Evolutionary conservation across 176 grass and related monocot genomes (phyloP).

Genomic region (Alopecurus myosuroides): DNA sequence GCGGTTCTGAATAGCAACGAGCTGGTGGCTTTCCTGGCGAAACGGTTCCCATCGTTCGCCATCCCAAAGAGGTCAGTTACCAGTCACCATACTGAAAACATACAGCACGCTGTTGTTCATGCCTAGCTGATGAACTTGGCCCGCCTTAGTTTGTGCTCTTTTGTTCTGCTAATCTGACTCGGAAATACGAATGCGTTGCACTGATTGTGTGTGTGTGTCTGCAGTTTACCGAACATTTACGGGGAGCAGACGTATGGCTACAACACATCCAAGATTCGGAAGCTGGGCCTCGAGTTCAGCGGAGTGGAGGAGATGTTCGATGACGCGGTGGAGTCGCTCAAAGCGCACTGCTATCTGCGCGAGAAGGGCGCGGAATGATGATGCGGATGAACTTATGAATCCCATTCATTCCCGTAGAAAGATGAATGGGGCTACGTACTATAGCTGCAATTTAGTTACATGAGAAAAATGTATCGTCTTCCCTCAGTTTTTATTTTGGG

Average conservation of each 20-base stretch:
- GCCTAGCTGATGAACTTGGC: not conserved
- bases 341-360: conserved; percentile 48
- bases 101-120: not conserved
- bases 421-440: not conserved
- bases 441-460: not conserved
- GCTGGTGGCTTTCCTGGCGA: conserved; percentile 37
- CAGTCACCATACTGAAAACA: not conserved
- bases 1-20: conserved; percentile 47
- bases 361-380: not conserved
- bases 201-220: not conserved
- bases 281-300: conserved; percentile 58
- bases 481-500: not conserved
- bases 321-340: conserved; percentile 50
- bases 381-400: not conserved
- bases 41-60: conserved; percentile 58
- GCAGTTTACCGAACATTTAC: conserved; percentile 47
- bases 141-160: not conserved
- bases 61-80: conserved; percentile 52
- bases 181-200: not conserved
- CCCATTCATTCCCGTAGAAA: not conserved
- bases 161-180: not conserved
- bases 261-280: conserved; percentile 54
- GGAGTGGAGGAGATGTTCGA: conserved; percentile 79
- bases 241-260: conserved; percentile 54
- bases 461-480: not conserved